A percentile compares a stretch with the other conserved stretches of the same genome.
Evolutionary conservation across 1,139 yeast genomes (phyloP).

Genomic region (Pichia inconspicua): DNA sequence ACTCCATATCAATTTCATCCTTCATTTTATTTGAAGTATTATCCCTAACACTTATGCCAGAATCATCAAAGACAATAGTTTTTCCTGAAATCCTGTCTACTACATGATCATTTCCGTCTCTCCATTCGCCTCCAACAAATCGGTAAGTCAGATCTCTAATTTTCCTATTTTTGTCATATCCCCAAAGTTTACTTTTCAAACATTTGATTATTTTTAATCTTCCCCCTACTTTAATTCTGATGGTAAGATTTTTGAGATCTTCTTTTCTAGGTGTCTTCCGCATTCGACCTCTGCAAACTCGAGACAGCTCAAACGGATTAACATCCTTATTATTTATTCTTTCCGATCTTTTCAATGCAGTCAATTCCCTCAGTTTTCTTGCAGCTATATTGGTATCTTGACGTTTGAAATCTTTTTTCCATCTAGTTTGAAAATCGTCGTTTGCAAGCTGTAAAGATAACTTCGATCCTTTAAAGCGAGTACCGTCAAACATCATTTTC

Average conservation of each 20-base stretch:
- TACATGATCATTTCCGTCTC: slow-evolving; percentile 73
- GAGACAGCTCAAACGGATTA: slow-evolving; percentile 19
- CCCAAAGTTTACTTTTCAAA: slow-evolving; percentile 82
- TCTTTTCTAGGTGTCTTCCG: slow-evolving; percentile 45
- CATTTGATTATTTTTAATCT: slow-evolving; percentile 50
- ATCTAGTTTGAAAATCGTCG: slow-evolving; percentile 36
- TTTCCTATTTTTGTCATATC: slow-evolving; percentile 61
- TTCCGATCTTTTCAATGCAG: slow-evolving; percentile 33
- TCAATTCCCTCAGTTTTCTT: slow-evolving; percentile 29
- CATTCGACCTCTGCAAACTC: slow-evolving; percentile 53
- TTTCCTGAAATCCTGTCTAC: slow-evolving; percentile 45
- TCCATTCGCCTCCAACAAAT: slow-evolving; percentile 67
- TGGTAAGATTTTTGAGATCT: slow-evolving; percentile 47
- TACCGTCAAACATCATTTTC: slow-evolving; percentile 54
- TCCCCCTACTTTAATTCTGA: slow-evolving; percentile 59
- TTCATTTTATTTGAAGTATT: slow-evolving; percentile 17
- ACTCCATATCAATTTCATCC: slow-evolving; percentile 25
- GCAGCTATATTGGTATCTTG: slow-evolving; percentile 31
- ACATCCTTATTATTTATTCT: slow-evolving; percentile 27
- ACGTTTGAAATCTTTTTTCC: slow-evolving; percentile 37
- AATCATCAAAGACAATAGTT: slow-evolving; percentile 14
- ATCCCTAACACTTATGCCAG: slow-evolving; percentile 28
- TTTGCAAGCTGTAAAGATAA: slow-evolving; percentile 47
- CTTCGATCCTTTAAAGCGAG: slow-evolving; percentile 65
- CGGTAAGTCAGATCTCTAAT: slow-evolving; percentile 54